phyloP scores from a whole-genome alignment of 2,329 filamentous ascomycete species.

The Hymenoscyphus fraxineus region DNA sequence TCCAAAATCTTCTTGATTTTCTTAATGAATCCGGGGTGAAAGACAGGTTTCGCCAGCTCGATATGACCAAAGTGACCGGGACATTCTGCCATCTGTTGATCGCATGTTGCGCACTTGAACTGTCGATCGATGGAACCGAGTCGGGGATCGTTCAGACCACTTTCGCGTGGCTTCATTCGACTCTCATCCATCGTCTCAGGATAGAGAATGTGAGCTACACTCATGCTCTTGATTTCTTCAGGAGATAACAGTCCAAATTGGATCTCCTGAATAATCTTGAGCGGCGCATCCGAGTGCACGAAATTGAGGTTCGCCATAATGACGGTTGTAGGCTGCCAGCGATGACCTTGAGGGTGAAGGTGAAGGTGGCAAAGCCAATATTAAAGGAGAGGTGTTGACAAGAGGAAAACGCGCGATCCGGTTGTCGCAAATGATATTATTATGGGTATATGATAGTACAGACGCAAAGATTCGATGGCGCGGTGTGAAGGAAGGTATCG shows the following conservation, averaged over 20 bases:
- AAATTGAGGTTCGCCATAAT: conserved; percentile 92
- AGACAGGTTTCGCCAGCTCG: conserved; percentile 93
- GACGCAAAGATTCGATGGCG: conserved; percentile 24
- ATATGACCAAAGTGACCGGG: conserved; percentile 99
- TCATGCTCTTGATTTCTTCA: conserved; percentile 99
- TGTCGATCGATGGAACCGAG: conserved; percentile 95
- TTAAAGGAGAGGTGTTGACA: conserved; percentile 19
- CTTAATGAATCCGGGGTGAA: conserved; percentile 91
- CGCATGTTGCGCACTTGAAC: conserved; percentile 94
- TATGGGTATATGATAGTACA: conserved; percentile 17
- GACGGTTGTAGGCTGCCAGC: conserved; percentile 24
- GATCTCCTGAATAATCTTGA: conserved; percentile 98
- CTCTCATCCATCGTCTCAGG: conserved; percentile 99
- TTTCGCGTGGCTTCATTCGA: conserved; percentile 82
- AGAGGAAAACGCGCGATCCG: conserved; percentile 27
- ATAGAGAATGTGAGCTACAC: conserved; percentile 91
- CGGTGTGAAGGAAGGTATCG: conserved; percentile 26
- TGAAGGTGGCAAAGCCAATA: conserved; percentile 15
- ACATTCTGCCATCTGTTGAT: conserved; percentile 92
- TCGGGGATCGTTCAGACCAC: conserved; percentile 91
- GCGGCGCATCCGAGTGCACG: conserved; percentile 85
- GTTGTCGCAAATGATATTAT: conserved; percentile 14
- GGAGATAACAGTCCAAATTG: conserved; percentile 97
- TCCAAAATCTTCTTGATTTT: conserved; percentile 99
- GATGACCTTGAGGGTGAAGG: conserved; percentile 5